Evolutionary conservation across 441 rosid species (phyloP).

Genomic region (Populus trichocarpa): DNA sequence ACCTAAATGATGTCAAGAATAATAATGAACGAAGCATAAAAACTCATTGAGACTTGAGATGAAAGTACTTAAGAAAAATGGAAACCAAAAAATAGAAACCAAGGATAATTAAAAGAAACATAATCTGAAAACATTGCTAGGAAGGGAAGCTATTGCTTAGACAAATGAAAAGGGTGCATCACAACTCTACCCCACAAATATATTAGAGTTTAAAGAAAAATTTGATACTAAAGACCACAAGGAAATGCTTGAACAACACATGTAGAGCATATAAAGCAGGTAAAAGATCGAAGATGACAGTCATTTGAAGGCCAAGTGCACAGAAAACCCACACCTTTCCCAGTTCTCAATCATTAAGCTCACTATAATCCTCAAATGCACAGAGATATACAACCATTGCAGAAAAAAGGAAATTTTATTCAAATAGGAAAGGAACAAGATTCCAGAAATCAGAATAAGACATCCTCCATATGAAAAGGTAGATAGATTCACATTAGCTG

Average conservation of each 20-base stretch:
- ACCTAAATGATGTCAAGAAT: neutral
- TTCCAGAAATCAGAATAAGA: neutral
- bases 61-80: neutral
- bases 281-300: neutral
- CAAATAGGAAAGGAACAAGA: neutral
- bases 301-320: neutral
- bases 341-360: neutral
- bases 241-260: neutral
- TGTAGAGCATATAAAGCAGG: neutral
- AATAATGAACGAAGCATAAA: neutral
- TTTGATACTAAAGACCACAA: neutral
- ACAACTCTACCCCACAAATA: neutral
- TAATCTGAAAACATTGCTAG: neutral
- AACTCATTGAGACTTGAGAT: neutral
- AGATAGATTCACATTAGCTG: neutral
- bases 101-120: too few species aligned
- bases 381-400: neutral
- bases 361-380: neutral
- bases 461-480: neutral
- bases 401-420: neutral
- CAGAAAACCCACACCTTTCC: neutral
- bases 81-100: neutral
- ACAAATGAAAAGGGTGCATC: neutral
- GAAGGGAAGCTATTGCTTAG: neutral
- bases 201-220: neutral